Percentiles rank a stretch among this genome's conserved stretches.
phyloP scores from a whole-genome alignment of 352 stramenopile genomes.

The Pythium chondricola region DNA sequence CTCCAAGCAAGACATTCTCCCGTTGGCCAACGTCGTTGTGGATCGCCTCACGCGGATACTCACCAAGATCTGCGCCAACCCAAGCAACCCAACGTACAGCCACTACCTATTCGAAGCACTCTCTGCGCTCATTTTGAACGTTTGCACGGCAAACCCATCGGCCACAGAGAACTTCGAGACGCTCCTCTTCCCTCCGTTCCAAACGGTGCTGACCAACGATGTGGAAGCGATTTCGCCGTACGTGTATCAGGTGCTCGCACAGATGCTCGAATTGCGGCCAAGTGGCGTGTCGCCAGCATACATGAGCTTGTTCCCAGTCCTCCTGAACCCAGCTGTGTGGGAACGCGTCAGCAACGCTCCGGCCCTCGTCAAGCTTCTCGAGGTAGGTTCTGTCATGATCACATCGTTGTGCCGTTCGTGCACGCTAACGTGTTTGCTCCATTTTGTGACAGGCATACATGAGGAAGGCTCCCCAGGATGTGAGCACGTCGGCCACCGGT shows the following conservation, averaged over 20 bases:
- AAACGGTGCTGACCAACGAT: slow-evolving; percentile 96
- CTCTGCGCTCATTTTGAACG: slow-evolving; percentile 92
- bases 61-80: slow-evolving; percentile 95
- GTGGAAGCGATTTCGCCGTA: slow-evolving; percentile 94
- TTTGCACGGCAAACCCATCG: slow-evolving; percentile 81
- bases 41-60: slow-evolving; percentile 92
- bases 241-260: slow-evolving; percentile 98
- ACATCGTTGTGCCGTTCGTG: not conserved
- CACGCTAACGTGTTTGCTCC: not conserved
- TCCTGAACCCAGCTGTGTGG: slow-evolving; percentile 94
- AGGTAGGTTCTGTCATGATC: slow-evolving; percentile 25
- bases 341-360: slow-evolving; percentile 96
- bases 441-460: slow-evolving; percentile 85
- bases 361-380: slow-evolving; percentile 94
- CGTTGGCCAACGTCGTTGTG: slow-evolving; percentile 91
- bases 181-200: slow-evolving; percentile 96
- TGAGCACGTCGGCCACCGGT: slow-evolving; percentile 74
- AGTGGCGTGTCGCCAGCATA: slow-evolving; percentile 89
- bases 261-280: slow-evolving; percentile 95
- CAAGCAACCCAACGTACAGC: slow-evolving; percentile 98
- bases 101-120: slow-evolving; percentile 99
- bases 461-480: slow-evolving; percentile 85
- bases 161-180: slow-evolving; percentile 90
- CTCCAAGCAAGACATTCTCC: slow-evolving; percentile 90
- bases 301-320: slow-evolving; percentile 91